These are phyloP conservation scores for Tagetes erecta DNA, from an alignment of 129 eudicot species.

Conservation along the genomic window DNA sequence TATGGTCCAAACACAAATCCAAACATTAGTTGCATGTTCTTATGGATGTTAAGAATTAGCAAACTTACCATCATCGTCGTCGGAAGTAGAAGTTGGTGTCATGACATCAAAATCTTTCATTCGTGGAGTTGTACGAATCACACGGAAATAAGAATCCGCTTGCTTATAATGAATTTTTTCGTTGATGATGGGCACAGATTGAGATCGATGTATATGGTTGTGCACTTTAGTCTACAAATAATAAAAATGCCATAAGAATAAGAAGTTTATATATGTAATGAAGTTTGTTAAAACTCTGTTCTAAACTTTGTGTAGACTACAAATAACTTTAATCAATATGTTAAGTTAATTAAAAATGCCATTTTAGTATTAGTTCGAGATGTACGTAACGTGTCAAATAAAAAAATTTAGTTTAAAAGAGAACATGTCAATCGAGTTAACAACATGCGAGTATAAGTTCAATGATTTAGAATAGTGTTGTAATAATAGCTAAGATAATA, in stretches of 20 bases:
- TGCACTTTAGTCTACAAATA: conserved; percentile 57
- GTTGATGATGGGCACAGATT: conserved; percentile 59
- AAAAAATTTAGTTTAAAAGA: background rate
- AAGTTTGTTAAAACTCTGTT: no score
- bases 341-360: no score
- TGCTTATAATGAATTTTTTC: conserved; percentile 44
- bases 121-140: conserved; percentile 59
- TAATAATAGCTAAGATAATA: background rate
- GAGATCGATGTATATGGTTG: conserved; percentile 58
- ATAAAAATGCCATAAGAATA: no score
- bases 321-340: no score
- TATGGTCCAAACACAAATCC: background rate
- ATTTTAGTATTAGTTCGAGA: no score
- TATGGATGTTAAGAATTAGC: conserved; percentile 11
- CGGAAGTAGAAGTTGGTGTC: conserved; percentile 20
- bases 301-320: no score
- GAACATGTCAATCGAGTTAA: background rate
- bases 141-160: conserved; percentile 71
- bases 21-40: background rate
- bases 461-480: no score
- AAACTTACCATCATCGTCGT: conserved; percentile 50
- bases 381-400: background rate
- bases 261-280: no score
- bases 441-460: background rate
- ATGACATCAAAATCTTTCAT: conserved; percentile 42